Evolutionary conservation across 2,329 filamentous ascomycete species (phyloP).

Genomic region (Huntiella abstrusa): DNA sequence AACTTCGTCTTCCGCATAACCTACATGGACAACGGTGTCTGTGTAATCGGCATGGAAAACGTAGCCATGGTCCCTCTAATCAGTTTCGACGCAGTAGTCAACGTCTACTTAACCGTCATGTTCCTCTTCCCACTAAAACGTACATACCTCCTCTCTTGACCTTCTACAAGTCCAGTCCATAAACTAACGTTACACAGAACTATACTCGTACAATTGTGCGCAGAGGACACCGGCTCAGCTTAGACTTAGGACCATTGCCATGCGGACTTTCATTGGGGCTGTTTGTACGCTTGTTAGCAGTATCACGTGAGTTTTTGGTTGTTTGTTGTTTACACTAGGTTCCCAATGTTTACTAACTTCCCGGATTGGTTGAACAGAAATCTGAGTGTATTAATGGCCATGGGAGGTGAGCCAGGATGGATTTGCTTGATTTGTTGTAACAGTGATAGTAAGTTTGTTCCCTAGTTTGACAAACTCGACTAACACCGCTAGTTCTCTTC

Average conservation of each 20-base stretch:
- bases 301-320: slow-evolving; percentile 27
- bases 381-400: slow-evolving; percentile 35
- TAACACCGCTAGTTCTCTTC: slow-evolving; percentile 30
- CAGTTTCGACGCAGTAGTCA: slow-evolving; percentile 39
- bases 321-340: not conserved
- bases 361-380: slow-evolving; percentile 24
- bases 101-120: slow-evolving; percentile 43
- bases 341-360: not conserved
- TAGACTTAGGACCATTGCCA: slow-evolving; percentile 31
- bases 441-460: slow-evolving; percentile 31
- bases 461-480: not conserved
- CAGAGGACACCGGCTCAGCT: slow-evolving; percentile 22
- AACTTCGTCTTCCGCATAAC: slow-evolving; percentile 44
- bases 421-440: slow-evolving; percentile 49
- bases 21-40: slow-evolving; percentile 33
- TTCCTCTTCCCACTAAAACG: slow-evolving; percentile 41
- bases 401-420: slow-evolving; percentile 44
- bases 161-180: not conserved
- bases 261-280: slow-evolving; percentile 40
- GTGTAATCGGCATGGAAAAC: slow-evolving; percentile 42
- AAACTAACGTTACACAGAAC: slow-evolving; percentile 19
- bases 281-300: slow-evolving; percentile 37
- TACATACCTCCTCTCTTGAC: slow-evolving; percentile 15
- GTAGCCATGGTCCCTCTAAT: slow-evolving; percentile 42
- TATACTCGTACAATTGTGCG: slow-evolving; percentile 34